A percentile compares a stretch with the other conserved stretches of the same genome.
Conservation (phyloP, 345 rosid genomes). For the Pseudoturritis turrita region DNA sequence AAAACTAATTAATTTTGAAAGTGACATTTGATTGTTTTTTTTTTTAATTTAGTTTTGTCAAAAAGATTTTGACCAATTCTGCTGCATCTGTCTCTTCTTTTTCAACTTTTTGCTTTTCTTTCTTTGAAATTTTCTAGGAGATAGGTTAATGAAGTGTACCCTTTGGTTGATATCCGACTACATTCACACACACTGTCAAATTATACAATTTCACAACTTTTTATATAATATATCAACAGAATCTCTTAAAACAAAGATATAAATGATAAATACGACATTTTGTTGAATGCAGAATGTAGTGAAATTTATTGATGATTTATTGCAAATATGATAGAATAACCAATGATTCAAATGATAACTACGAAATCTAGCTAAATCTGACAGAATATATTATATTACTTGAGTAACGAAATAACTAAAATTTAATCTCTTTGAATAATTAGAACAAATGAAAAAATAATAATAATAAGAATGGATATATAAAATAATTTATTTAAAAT, state of each 20-base stretch:
- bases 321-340: too few species aligned
- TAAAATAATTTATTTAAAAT: too few species aligned
- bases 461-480: too few species aligned
- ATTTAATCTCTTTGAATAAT: too few species aligned
- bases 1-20: slow-evolving; percentile 17
- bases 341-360: too few species aligned
- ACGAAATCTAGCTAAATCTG: too few species aligned
- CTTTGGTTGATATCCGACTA: slow-evolving; percentile 21
- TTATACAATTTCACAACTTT: background rate
- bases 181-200: slow-evolving; percentile 17
- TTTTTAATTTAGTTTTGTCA: slow-evolving; percentile 5
- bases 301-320: too few species aligned
- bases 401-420: too few species aligned
- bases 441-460: too few species aligned
- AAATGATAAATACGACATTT: too few species aligned
- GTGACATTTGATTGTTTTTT: slow-evolving; percentile 22
- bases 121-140: slow-evolving; percentile 4
- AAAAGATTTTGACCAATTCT: slow-evolving; percentile 30
- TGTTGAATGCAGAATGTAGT: too few species aligned
- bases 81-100: slow-evolving; percentile 23
- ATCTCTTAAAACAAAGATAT: background rate
- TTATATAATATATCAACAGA: background rate
- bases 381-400: too few species aligned
- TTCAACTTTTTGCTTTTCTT: slow-evolving; percentile 21
- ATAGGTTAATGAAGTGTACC: slow-evolving; percentile 20